phyloP scores from a whole-genome alignment of 768 basidiomycete species.

The Pleurotus tuoliensis region DNA sequence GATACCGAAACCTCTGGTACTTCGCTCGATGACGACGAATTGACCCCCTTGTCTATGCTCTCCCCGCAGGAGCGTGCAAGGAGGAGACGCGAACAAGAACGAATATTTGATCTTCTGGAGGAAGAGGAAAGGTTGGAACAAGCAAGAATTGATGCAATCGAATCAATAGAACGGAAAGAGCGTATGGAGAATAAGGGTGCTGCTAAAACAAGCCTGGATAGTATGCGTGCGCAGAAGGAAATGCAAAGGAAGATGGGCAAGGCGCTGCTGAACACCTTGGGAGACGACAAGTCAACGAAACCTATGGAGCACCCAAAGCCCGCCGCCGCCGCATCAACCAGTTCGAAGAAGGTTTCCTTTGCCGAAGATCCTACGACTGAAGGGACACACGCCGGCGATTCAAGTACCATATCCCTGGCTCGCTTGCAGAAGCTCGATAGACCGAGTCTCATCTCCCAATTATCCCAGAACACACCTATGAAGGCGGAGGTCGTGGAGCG shows the following conservation, averaged over 20 bases:
- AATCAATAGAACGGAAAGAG: constrained; percentile 39
- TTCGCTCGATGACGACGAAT: constrained; percentile 32
- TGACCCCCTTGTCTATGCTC: constrained; percentile 44
- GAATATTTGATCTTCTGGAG: constrained; percentile 65
- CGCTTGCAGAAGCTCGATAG: constrained; percentile 38
- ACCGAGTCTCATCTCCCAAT: constrained; percentile 28
- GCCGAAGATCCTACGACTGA: constrained; percentile 34
- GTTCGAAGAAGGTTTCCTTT: constrained; percentile 66
- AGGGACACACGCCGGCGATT: constrained; percentile 27
- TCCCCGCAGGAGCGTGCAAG: constrained; percentile 42
- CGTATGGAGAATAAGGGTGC: constrained; percentile 48
- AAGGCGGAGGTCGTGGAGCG: constrained; percentile 70
- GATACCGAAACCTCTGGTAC: constrained; percentile 14
- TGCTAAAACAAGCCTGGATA: constrained; percentile 34
- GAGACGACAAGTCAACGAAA: constrained; percentile 20
- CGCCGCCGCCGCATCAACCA: constrained; percentile 18
- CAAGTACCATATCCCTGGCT: constrained; percentile 54
- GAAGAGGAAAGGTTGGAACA: constrained; percentile 56
- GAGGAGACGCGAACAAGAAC: constrained; percentile 54
- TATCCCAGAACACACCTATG: constrained; percentile 44
- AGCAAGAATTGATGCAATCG: constrained; percentile 33
- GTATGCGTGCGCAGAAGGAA: constrained; percentile 38
- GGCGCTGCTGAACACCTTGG: constrained; percentile 49
- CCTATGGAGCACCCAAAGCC: neutral
- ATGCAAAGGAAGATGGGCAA: constrained; percentile 80